Conservation (phyloP, 2,329 filamentous ascomycete species). For the Paraphaeosphaeria sporulosa region DNA sequence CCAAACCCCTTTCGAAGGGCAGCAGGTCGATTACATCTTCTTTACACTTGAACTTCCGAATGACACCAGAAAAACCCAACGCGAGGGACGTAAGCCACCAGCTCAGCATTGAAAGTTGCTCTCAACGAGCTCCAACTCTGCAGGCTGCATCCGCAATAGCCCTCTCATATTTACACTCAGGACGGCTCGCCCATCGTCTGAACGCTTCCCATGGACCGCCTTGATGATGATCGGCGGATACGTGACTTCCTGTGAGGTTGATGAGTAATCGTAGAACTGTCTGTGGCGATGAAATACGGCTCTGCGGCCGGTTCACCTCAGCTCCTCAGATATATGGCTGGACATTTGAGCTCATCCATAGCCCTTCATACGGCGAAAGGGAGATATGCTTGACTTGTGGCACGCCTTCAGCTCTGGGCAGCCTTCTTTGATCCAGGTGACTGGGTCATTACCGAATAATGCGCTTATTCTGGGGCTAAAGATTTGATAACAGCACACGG, state of each 20-base stretch:
- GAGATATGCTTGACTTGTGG: slow-evolving; percentile 36
- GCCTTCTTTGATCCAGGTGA: slow-evolving; percentile 38
- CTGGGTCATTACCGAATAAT: slow-evolving; percentile 29
- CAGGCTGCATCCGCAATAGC: neutral
- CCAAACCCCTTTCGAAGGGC: neutral
- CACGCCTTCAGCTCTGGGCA: slow-evolving; percentile 40
- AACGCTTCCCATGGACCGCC: slow-evolving; percentile 8
- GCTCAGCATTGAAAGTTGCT: neutral
- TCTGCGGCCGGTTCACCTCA: slow-evolving; percentile 16
- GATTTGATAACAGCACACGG: slow-evolving; percentile 33
- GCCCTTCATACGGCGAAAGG: slow-evolving; percentile 43
- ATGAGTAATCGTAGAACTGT: slow-evolving; percentile 4
- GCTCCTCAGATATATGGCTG: slow-evolving; percentile 35
- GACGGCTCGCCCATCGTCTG: slow-evolving; percentile 8
- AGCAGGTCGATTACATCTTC: neutral
- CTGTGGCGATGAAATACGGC: slow-evolving; percentile 29
- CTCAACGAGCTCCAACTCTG: neutral
- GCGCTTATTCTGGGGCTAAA: slow-evolving; percentile 36
- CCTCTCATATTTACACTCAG: slow-evolving; percentile 11
- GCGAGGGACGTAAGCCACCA: neutral
- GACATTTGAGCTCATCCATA: slow-evolving; percentile 38
- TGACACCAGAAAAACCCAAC: neutral
- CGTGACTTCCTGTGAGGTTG: neutral
- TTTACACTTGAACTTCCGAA: neutral
- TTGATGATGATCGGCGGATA: neutral